Conservation (phyloP, 2,329 filamentous ascomycete species). For the Penicillium sp. region DNA sequence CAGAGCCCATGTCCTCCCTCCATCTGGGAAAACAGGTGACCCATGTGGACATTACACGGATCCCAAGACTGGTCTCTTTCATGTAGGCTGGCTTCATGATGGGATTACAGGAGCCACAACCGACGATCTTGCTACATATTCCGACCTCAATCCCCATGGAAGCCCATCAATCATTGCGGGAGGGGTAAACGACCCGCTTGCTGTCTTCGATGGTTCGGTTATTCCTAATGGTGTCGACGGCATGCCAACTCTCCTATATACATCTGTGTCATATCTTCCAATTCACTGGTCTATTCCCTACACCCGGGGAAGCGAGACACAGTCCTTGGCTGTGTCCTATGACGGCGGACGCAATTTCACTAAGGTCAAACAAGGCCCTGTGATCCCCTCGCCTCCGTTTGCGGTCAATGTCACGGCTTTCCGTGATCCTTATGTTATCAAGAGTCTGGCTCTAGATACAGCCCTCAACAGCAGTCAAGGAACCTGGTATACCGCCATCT, state of each 20-base stretch:
- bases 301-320: conserved; percentile 46
- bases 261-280: conserved; percentile 47
- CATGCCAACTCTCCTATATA: conserved; percentile 50
- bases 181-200: conserved; percentile 19
- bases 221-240: conserved; percentile 36
- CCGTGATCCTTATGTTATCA: conserved; percentile 22
- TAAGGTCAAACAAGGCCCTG: conserved; percentile 48
- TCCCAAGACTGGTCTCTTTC: conserved; percentile 19
- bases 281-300: conserved; percentile 49
- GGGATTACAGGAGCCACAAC: conserved; percentile 18
- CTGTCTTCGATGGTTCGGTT: conserved; percentile 21
- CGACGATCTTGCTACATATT: conserved; percentile 17
- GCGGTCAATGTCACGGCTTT: conserved; percentile 20
- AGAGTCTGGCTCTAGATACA: conserved; percentile 13
- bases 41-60: conserved; percentile 21
- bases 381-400: conserved; percentile 36
- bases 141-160: conserved; percentile 15
- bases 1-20: conserved; percentile 17
- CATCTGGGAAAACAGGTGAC: conserved; percentile 19
- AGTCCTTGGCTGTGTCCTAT: conserved; percentile 46
- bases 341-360: conserved; percentile 51
- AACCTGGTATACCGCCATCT: conserved; percentile 23
- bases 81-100: conserved; percentile 21
- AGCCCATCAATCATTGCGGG: conserved; percentile 14
- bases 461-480: conserved; percentile 5